These are phyloP conservation scores for Gossypium laxum DNA, from an alignment of 441 rosid genomes.

Conservation along the genomic window DNA sequence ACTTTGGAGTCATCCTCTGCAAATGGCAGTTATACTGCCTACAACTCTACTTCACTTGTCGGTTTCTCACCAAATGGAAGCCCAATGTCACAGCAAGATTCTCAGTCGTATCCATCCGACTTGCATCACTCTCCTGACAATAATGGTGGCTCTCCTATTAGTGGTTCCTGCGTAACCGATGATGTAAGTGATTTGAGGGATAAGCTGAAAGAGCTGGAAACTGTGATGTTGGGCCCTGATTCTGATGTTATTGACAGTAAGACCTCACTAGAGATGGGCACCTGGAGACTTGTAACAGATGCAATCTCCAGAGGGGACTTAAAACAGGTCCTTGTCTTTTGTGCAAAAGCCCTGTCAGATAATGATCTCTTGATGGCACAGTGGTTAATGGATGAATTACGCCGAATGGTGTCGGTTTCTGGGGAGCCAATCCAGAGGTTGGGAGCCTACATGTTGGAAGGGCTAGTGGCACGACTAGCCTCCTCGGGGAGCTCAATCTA, in stretches of 20 bases:
- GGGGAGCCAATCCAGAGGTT: slow-evolving; percentile 78
- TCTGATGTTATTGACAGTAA: slow-evolving; percentile 30
- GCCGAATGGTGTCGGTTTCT: slow-evolving; percentile 62
- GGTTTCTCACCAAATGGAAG: slow-evolving; percentile 39
- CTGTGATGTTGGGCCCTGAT: slow-evolving; percentile 74
- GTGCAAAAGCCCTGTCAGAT: slow-evolving; percentile 70
- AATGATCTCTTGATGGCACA: slow-evolving; percentile 51
- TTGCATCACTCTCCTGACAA: slow-evolving; percentile 41
- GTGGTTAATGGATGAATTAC: slow-evolving; percentile 55
- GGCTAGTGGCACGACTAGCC: slow-evolving; percentile 61
- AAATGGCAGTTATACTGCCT: slow-evolving; percentile 22
- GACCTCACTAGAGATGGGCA: slow-evolving; percentile 31
- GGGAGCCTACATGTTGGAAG: slow-evolving; percentile 79
- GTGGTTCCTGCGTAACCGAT: slow-evolving; percentile 65
- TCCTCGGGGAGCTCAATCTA: slow-evolving; percentile 72
- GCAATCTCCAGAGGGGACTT: slow-evolving; percentile 50
- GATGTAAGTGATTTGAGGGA: slow-evolving; percentile 47
- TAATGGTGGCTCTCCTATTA: slow-evolving; percentile 38
- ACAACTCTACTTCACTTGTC: slow-evolving; percentile 36
- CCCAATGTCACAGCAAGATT: slow-evolving; percentile 41
- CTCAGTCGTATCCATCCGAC: slow-evolving; percentile 29
- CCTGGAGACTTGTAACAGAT: slow-evolving; percentile 41
- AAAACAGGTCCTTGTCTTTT: slow-evolving; percentile 52
- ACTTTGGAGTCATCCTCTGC: slow-evolving; percentile 57
- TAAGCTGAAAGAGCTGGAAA: slow-evolving; percentile 71